Conservation (phyloP, 2,329 filamentous ascomycete species). For the Beauveria brongniartii region DNA sequence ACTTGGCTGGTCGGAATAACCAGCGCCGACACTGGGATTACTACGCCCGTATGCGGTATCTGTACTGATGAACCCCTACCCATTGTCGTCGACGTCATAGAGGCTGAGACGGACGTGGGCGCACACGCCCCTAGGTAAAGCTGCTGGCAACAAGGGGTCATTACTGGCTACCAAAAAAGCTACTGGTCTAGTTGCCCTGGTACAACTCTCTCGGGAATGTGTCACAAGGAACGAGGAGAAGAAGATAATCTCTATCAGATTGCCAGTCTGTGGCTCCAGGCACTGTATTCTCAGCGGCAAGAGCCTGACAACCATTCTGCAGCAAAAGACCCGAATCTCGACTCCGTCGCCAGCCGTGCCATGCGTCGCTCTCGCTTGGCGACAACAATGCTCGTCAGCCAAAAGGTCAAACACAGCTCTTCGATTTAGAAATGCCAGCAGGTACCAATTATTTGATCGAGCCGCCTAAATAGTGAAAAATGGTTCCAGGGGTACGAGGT, state of each 20-base stretch:
- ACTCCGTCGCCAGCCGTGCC: neutral
- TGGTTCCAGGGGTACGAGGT: neutral
- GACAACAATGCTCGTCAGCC: neutral
- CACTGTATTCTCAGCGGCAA: neutral
- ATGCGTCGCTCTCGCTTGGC: neutral
- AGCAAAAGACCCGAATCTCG: neutral
- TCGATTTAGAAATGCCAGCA: neutral
- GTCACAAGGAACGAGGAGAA: no score
- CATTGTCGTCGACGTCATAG: slow-evolving; percentile 1
- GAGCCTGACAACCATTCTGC: neutral
- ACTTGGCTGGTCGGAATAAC: no score
- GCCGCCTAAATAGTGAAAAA: neutral
- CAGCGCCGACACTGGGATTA: neutral
- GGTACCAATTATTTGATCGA: neutral
- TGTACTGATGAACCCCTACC: neutral
- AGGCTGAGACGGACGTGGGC: neutral
- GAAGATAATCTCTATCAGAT: no score
- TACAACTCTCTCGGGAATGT: no score
- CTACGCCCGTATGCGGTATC: neutral
- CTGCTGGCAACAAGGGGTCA: neutral
- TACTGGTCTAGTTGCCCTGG: no score
- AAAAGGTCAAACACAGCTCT: neutral
- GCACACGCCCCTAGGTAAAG: neutral
- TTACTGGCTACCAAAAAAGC: no score
- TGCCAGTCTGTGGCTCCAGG: no score